A percentile compares a stretch with the other conserved stretches of the same genome.
phyloP scores from a whole-genome alignment of 2,329 filamentous ascomycete genomes.

The Corinectria fuckeliana region DNA sequence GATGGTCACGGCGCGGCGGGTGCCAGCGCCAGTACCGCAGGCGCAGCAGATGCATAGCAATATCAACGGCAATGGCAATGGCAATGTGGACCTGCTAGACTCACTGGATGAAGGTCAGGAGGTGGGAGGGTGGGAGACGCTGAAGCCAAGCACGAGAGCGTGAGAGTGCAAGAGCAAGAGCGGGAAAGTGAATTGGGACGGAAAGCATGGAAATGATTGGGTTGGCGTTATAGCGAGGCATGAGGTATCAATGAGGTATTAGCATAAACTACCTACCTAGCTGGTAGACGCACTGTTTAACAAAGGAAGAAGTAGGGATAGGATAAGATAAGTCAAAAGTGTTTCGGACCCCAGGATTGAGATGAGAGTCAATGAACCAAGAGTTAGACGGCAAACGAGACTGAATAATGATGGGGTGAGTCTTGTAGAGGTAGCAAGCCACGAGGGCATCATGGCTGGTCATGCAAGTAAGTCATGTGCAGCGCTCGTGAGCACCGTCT shows the following conservation, averaged over 20 bases:
- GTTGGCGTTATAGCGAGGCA: constrained; percentile 3
- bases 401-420: too few relatives aligned
- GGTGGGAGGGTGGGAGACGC: constrained; percentile 61
- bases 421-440: too few relatives aligned
- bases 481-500: too few relatives aligned
- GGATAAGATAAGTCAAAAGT: not conserved
- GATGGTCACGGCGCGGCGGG: constrained; percentile 25
- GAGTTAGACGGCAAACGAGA: too few relatives aligned
- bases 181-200: not conserved
- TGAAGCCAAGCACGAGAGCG: constrained; percentile 53
- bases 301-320: not conserved
- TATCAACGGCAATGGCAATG: constrained; percentile 22
- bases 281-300: not conserved
- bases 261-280: not conserved
- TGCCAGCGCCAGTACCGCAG: constrained; percentile 28
- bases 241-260: not conserved
- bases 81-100: constrained; percentile 51
- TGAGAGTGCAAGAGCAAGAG: not conserved
- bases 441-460: too few relatives aligned
- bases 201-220: not conserved
- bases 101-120: constrained; percentile 56
- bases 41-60: constrained; percentile 21
- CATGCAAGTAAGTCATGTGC: too few relatives aligned
- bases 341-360: too few relatives aligned
- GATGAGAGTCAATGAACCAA: not conserved